Evolutionary conservation across 495 filamentous ascomycete species (phyloP), one percentile per base, ranked within the genome.

Genomic region (Xylaria venustula): DNA sequence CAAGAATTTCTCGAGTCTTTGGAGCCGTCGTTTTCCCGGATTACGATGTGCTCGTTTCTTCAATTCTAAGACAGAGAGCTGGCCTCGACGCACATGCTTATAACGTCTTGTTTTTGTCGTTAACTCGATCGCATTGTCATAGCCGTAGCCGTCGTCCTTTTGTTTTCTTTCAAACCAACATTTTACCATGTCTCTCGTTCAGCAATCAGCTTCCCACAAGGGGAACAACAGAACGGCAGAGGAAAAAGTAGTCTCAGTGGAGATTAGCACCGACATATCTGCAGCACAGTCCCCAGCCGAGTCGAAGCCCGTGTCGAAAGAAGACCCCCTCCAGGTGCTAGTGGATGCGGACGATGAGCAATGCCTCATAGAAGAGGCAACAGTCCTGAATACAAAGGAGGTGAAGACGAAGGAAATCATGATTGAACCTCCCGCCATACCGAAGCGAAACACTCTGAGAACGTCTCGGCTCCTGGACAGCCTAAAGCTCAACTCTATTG

Each of bases 361-460:
- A 34, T 69, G 69, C 58, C 22, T 66, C 7, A 52, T 72, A 34
- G 65, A 64, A 55, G 67, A 70, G 53, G 65, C 69, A 14, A 66
- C 63, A 26, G 50, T 70, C 22, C 58, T 72, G 40, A 60, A 70
- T 50, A 65, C 67, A 15, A 59, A 56, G 28, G 69, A 62, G 15
- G 3, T 70, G 48, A 60, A 68, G 49, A 65, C 67, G 11, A 59
- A 63, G 32, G 65, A 68, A 50, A 58, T 68, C 50, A 66, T 64
- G 25, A 66, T 71, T 19, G 67, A 67, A 60, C 61, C 69, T 9
- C 69, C 69, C 12, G 62, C 56, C 44, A 30, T 81, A 11, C 79
- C 79, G 12, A 65, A 71, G 62, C 76, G 69, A 70, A 81, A 75
- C 52, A 70, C 72, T 15, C 75, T 79, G n/a, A 67, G 79, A 22